These are phyloP conservation scores for Aspergillus bertholletiae DNA, from an alignment of 495 filamentous ascomycete species.

Conservation along the genomic window DNA sequence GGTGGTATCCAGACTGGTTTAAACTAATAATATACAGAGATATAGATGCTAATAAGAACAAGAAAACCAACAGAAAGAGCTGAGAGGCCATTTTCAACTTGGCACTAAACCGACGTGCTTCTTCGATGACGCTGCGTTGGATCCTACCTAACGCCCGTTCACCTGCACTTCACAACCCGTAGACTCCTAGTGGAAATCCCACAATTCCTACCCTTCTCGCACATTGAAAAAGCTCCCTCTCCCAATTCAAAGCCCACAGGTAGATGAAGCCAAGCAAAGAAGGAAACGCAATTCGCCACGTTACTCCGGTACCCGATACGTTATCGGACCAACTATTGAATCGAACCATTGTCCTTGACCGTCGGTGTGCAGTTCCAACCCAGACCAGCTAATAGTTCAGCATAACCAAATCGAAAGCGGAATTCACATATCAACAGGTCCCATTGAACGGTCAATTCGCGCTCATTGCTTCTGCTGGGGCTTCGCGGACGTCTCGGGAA, in stretches of 20 bases:
- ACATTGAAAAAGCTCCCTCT: too few relatives aligned
- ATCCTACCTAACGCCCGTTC: background rate
- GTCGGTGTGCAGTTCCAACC: background rate
- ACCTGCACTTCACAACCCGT: background rate
- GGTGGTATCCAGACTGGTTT: slow-evolving; percentile 4
- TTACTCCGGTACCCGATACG: background rate
- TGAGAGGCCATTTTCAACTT: background rate
- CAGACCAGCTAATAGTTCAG: background rate
- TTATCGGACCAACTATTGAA: background rate
- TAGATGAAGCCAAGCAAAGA: background rate
- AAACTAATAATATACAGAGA: slow-evolving; percentile 2
- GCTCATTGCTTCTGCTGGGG: slow-evolving; percentile 23
- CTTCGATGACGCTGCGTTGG: background rate
- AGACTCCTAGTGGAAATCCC: background rate
- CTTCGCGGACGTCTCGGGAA: slow-evolving; percentile 66
- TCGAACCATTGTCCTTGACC: background rate
- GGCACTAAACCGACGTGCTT: background rate
- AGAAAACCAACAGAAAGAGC: background rate
- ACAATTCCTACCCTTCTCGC: too few relatives aligned
- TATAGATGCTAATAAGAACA: background rate
- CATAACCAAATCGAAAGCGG: background rate
- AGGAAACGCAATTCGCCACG: background rate
- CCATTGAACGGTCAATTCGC: background rate
- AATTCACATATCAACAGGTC: background rate
- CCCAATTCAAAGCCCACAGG: too few relatives aligned